Conservation (phyloP, 2,329 filamentous ascomycete species). For the Aspergillus udagawae region DNA sequence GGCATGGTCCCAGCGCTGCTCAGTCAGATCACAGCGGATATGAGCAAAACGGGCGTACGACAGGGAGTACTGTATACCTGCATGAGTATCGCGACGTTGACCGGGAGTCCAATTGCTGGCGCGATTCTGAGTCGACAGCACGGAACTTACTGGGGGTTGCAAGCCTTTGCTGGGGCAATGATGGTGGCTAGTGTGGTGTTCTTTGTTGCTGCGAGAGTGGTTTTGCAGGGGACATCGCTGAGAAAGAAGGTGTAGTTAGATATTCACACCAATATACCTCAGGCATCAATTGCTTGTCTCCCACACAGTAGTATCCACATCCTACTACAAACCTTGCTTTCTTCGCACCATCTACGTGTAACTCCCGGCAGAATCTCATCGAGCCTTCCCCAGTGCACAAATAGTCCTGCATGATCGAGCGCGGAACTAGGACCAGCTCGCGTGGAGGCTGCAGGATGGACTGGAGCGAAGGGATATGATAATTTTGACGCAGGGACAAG, state of each 20-base stretch:
- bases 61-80: constrained; percentile 61
- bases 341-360: too few relatives aligned
- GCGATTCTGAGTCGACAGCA: constrained; percentile 48
- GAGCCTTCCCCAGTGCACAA: too few relatives aligned
- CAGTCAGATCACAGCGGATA: constrained; percentile 61
- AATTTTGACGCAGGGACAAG: too few relatives aligned
- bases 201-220: constrained; percentile 22
- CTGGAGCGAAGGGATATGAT: too few relatives aligned
- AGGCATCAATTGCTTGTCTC: neutral
- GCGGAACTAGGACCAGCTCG: too few relatives aligned
- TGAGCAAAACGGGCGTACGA: constrained; percentile 63
- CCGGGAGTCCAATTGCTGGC: constrained; percentile 64
- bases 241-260: neutral
- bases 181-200: constrained; percentile 40
- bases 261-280: neutral
- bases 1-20: constrained; percentile 61
- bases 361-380: too few relatives aligned
- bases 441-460: too few relatives aligned
- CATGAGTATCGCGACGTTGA: constrained; percentile 59
- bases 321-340: too few relatives aligned
- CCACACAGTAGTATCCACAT: too few relatives aligned
- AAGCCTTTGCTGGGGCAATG: constrained; percentile 61
- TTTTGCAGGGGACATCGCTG: neutral
- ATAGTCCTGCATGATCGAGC: too few relatives aligned
- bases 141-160: constrained; percentile 56